Evolutionary conservation across 768 basidiomycete species (phyloP).

Genomic region (Mrakia blollopis): DNA sequence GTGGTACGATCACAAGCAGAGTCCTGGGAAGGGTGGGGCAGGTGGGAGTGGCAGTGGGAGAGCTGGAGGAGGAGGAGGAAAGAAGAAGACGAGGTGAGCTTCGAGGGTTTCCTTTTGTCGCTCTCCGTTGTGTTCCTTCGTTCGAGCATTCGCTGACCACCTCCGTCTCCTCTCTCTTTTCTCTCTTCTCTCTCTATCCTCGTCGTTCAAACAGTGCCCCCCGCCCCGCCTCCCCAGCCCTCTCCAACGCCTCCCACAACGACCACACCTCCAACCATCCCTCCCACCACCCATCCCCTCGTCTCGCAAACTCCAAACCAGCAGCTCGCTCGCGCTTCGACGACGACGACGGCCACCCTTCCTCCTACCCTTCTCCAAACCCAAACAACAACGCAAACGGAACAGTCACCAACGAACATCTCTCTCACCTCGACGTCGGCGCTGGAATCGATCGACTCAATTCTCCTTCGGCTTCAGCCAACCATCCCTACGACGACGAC

Average conservation of each 20-base stretch:
- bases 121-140: background rate
- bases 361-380: background rate
- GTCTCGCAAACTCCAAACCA: background rate
- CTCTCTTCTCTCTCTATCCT: background rate
- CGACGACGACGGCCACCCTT: background rate
- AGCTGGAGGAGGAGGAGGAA: background rate
- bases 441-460: constrained; percentile 28
- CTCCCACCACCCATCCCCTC: constrained; percentile 12
- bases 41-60: background rate
- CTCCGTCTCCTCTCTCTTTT: background rate
- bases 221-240: constrained; percentile 21
- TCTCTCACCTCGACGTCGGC: constrained; percentile 24
- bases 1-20: constrained; percentile 16
- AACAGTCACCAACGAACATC: constrained; percentile 10
- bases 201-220: background rate
- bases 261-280: background rate
- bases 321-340: constrained; percentile 1
- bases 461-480: background rate
- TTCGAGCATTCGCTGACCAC: background rate
- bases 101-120: background rate
- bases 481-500: background rate
- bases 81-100: constrained; percentile 14
- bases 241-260: constrained; percentile 10
- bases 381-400: background rate
- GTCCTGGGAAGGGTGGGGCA: constrained; percentile 17